These are phyloP conservation scores for Alisma plantagoaquatica DNA, from an alignment of 106 monocot species.

Conservation along the genomic window DNA sequence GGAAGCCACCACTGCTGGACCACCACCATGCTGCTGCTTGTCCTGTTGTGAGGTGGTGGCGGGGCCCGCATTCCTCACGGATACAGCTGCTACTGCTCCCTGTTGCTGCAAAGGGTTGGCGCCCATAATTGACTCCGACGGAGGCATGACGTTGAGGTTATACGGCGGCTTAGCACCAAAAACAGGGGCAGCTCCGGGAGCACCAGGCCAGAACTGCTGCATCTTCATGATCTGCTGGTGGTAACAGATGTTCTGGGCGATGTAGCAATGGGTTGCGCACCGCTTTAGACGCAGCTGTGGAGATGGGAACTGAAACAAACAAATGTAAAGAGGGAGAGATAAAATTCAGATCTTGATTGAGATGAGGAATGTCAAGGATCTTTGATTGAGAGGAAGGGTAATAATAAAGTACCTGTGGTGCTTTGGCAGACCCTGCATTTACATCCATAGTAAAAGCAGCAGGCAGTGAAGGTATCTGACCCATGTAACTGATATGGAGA, in stretches of 20 bases:
- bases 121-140: constrained; percentile 38
- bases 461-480: constrained; percentile 57
- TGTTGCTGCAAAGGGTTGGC: constrained; percentile 17
- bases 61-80: constrained; percentile 31
- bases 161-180: constrained; percentile 44
- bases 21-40: constrained; percentile 22
- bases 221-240: constrained; percentile 64
- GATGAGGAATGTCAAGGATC: too few species aligned
- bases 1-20: constrained; percentile 4
- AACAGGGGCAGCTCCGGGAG: constrained; percentile 21
- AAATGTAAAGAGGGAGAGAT: neutral
- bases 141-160: constrained; percentile 51
- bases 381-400: neutral
- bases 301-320: constrained; percentile 16
- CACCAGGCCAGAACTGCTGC: constrained; percentile 50
- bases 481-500: constrained; percentile 44
- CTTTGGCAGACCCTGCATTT: constrained; percentile 23
- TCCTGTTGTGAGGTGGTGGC: constrained; percentile 25
- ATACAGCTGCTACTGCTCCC: constrained; percentile 33
- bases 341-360: too few species aligned
- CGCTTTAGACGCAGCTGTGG: constrained; percentile 39
- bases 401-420: constrained; percentile 36
- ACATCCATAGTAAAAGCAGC: constrained; percentile 45
- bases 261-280: constrained; percentile 78
- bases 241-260: constrained; percentile 65